A percentile compares a stretch with the other conserved stretches of the same genome.
Conservation (phyloP, 1,139 yeast species). For the Sugiyamaella novakii region DNA sequence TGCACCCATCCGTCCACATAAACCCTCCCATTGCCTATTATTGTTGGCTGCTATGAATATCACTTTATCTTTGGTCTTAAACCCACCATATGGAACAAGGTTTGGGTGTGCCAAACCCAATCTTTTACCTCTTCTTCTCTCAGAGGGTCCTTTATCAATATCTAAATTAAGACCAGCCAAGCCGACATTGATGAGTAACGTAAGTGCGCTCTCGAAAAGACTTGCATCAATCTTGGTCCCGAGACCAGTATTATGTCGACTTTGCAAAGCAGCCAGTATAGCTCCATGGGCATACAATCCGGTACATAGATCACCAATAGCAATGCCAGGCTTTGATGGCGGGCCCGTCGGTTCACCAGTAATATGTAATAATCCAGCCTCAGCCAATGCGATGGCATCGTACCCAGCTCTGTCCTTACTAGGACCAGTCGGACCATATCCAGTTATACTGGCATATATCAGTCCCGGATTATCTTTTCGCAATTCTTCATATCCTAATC, state of each 20-base stretch:
- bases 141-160: neutral
- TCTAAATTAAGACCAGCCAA: slow-evolving; percentile 44
- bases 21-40: slow-evolving; percentile 40
- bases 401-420: slow-evolving; percentile 44
- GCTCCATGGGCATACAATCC: slow-evolving; percentile 45
- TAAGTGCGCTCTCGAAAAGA: slow-evolving; percentile 44
- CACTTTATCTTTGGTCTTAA: slow-evolving; percentile 40
- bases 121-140: slow-evolving; percentile 27
- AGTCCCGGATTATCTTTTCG: slow-evolving; percentile 35
- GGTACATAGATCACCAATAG: slow-evolving; percentile 47
- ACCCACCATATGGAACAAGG: slow-evolving; percentile 47
- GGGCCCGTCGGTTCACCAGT: slow-evolving; percentile 45
- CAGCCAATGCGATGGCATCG: slow-evolving; percentile 49
- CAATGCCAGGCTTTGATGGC: slow-evolving; percentile 48
- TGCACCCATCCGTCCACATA: slow-evolving; percentile 38
- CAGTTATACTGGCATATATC: slow-evolving; percentile 45
- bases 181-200: slow-evolving; percentile 45
- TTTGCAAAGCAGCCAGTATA: slow-evolving; percentile 43
- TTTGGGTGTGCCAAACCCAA: slow-evolving; percentile 47
- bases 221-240: slow-evolving; percentile 45
- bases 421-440: slow-evolving; percentile 45
- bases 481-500: slow-evolving; percentile 40
- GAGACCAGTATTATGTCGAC: slow-evolving; percentile 38
- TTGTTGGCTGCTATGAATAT: slow-evolving; percentile 48
- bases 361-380: slow-evolving; percentile 47